A percentile compares a stretch with the other conserved stretches of the same genome.
Evolutionary conservation across 2,329 filamentous ascomycete genomes (phyloP).

Genomic region (Rhynchosporium agropyri): DNA sequence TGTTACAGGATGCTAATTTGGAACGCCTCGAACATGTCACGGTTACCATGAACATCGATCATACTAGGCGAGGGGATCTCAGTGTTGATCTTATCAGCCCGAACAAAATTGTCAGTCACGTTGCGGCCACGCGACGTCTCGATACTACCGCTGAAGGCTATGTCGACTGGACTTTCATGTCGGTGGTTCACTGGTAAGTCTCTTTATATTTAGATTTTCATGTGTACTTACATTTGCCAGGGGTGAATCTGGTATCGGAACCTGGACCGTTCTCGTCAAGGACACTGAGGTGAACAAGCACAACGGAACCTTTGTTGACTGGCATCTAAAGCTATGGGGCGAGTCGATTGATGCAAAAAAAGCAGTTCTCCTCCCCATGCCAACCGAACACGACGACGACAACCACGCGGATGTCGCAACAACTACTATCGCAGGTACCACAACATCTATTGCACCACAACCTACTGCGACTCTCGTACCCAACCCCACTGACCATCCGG

Average conservation of each 20-base stretch:
- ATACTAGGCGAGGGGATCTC: constrained; percentile 84
- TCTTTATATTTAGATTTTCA: background rate
- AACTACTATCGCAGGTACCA: constrained; percentile 58
- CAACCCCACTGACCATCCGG: constrained; percentile 63
- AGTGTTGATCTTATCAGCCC: constrained; percentile 92
- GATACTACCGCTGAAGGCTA: constrained; percentile 75
- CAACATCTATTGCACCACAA: constrained; percentile 51
- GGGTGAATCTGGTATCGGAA: constrained; percentile 86
- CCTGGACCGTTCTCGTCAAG: constrained; percentile 88
- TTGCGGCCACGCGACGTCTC: constrained; percentile 72
- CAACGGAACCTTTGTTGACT: constrained; percentile 81
- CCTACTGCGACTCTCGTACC: constrained; percentile 44
- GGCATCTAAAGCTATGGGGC: constrained; percentile 93
- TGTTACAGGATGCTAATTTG: constrained; percentile 81
- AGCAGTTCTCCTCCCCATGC: constrained; percentile 77
- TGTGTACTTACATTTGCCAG: constrained; percentile 50
- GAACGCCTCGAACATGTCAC: constrained; percentile 92
- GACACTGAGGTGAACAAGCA: constrained; percentile 79
- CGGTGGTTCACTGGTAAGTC: constrained; percentile 87
- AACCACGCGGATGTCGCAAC: constrained; percentile 71
- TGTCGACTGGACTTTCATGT: constrained; percentile 98
- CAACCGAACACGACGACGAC: constrained; percentile 79
- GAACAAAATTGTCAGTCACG: constrained; percentile 76
- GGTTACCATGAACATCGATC: constrained; percentile 94
- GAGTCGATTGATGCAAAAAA: constrained; percentile 77